phyloP scores from a whole-genome alignment of 306 rosid species.

The Oxytropis ochrocephala region DNA sequence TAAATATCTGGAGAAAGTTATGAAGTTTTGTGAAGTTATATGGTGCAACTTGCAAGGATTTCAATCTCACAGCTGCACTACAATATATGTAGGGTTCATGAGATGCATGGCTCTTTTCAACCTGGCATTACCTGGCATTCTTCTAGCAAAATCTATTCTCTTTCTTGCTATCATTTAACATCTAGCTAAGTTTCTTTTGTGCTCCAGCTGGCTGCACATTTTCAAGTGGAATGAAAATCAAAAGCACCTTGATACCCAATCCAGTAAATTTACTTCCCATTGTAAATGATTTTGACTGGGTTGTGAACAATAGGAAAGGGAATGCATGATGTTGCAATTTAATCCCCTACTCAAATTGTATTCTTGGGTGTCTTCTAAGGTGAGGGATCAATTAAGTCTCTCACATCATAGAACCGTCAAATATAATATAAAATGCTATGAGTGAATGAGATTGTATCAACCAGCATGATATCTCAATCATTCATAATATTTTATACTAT shows the following conservation, averaged over 20 bases:
- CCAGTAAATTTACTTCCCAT: neutral
- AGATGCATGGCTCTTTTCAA: conserved; percentile 1
- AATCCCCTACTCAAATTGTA: neutral
- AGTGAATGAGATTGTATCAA: too few relatives aligned
- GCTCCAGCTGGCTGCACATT: conserved; percentile 5
- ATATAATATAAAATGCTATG: too few relatives aligned
- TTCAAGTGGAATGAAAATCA: neutral
- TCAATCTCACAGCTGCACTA: neutral
- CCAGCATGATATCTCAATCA: too few relatives aligned
- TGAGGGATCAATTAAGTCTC: too few relatives aligned
- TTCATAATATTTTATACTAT: too few relatives aligned
- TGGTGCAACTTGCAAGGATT: conserved; percentile 16
- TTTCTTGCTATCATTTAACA: conserved; percentile 6
- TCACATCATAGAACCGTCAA: too few relatives aligned
- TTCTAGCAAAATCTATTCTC: conserved; percentile 16
- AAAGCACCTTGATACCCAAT: neutral
- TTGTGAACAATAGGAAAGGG: conserved; percentile 18
- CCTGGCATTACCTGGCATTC: neutral
- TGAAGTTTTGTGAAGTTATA: conserved; percentile 27
- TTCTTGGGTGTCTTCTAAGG: neutral
- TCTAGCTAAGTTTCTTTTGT: conserved; percentile 13
- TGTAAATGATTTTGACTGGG: conserved; percentile 8
- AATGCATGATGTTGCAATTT: neutral
- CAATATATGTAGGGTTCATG: conserved; percentile 3
- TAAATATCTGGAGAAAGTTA: conserved; percentile 46